Evolutionary conservation across 352 stramenopile genomes (phyloP).

Genomic region (Phytopythium cucurbitacearum): DNA sequence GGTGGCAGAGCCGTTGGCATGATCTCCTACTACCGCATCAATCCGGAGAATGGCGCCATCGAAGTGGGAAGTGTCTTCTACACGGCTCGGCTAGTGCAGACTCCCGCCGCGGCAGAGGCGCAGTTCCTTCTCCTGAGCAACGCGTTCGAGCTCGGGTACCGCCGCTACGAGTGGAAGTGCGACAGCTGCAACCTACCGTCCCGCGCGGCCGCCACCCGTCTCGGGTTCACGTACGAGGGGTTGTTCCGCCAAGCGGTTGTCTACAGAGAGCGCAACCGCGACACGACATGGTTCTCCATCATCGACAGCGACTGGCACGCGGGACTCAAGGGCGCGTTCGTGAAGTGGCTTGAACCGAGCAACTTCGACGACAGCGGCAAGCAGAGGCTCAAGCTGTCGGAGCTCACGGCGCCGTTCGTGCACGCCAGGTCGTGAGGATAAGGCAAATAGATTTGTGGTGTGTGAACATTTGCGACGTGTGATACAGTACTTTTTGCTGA

Average conservation of each 20-base stretch:
- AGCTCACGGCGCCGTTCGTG: conserved; percentile 14
- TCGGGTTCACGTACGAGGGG: conserved; percentile 5
- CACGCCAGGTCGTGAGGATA: conserved; percentile 6
- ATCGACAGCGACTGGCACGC: conserved; percentile 5
- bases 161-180: conserved; percentile 5
- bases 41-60: conserved; percentile 12
- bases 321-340: not conserved
- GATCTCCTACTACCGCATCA: conserved; percentile 13
- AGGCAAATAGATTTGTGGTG: too few relatives aligned
- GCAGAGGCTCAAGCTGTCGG: conserved; percentile 12
- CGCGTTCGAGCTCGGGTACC: conserved; percentile 1
- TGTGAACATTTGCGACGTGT: too few relatives aligned
- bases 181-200: conserved; percentile 5
- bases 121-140: conserved; percentile 15
- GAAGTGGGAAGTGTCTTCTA: conserved; percentile 10
- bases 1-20: conserved; percentile 8
- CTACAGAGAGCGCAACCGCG: conserved; percentile 1
- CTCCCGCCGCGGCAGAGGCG: conserved; percentile 7
- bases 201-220: not conserved
- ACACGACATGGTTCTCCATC: conserved; percentile 5
- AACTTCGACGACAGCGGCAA: conserved; percentile 5
- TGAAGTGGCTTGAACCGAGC: not conserved
- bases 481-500: too few relatives aligned
- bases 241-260: conserved; percentile 6
- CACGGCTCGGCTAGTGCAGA: conserved; percentile 6